Base-by-base conservation (phyloP, 805 yeast species). In the Candida coleopterorum region DNA sequence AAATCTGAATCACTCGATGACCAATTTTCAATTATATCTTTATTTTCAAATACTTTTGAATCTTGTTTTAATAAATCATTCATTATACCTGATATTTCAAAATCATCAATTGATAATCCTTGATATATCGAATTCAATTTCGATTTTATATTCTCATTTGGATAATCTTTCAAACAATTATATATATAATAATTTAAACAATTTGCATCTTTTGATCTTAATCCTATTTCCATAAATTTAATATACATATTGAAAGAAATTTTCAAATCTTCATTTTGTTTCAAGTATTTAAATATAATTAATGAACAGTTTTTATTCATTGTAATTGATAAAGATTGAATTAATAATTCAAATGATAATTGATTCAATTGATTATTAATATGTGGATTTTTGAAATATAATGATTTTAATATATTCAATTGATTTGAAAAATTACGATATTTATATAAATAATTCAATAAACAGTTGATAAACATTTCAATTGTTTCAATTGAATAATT, bases 371-470 rank as follows among this genome's bases (percentile, higher is more conserved):
- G 46, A 2, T 29, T 20, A 2, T 34, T 16, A 25, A 53, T 45
- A 2, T 38, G 28, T 2, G 44, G 35, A 30, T 59, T 48, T 11
- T 27, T 27, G 3, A 40, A 30, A 14, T 51, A 43, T 2, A 59
- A 26, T 6, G 44, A 42, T 4, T 35, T 32, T 12, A 64, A 37
- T 0, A 47, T 53, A 18, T 46, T 42, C 1, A 52, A 45, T 4
- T 56, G 40, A 1, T 62, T 70, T 2, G 64, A 46, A 31, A 57
- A 56, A 43, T 65, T 65, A 35, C 62, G 68, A 44, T 56, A 53
- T 14, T 55, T 34, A 22, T 49, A 50, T 16, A 64, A 41, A 43
- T 65, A 70, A 41, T 60, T 55, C 24, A 68, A 44, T 2, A 64
- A 18, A 37, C 71, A 63, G 38, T 64, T 63, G 20, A 66, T 38